phyloP scores from a whole-genome alignment of 768 basidiomycete species.

The Mycena sanguinolenta region DNA sequence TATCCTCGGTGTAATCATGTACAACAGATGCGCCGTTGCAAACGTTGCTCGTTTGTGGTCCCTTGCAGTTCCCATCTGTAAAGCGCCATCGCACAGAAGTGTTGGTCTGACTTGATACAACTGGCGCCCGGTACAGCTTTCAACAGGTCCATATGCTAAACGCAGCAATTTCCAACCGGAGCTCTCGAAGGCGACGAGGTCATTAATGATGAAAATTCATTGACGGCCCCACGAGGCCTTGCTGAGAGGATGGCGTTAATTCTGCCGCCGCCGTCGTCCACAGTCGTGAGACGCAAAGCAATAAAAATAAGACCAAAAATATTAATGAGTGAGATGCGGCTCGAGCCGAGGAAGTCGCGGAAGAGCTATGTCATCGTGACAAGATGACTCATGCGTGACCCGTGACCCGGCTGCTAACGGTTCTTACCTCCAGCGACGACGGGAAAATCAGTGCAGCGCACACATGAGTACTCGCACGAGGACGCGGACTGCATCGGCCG shows the following conservation, averaged over 20 bases:
- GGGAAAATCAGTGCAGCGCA: background rate
- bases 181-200: background rate
- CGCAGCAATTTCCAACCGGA: constrained; percentile 2
- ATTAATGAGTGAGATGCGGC: too few species aligned
- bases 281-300: background rate
- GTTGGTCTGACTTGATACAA: too few species aligned
- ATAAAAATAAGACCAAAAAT: background rate
- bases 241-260: background rate
- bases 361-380: background rate
- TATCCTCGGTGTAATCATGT: constrained; percentile 18
- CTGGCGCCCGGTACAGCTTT: too few species aligned
- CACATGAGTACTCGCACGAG: constrained; percentile 22
- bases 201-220: background rate
- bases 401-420: background rate
- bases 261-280: background rate
- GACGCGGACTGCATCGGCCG: constrained; percentile 6
- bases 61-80: constrained; percentile 8
- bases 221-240: background rate
- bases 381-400: background rate
- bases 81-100: too few species aligned
- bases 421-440: constrained; percentile 9
- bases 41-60: too few species aligned
- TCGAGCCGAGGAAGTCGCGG: too few species aligned
- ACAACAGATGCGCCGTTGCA: constrained; percentile 16
- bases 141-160: background rate